Evolutionary conservation across 805 yeast genomes (phyloP).

Genomic region (Monosporozyma solicola): DNA sequence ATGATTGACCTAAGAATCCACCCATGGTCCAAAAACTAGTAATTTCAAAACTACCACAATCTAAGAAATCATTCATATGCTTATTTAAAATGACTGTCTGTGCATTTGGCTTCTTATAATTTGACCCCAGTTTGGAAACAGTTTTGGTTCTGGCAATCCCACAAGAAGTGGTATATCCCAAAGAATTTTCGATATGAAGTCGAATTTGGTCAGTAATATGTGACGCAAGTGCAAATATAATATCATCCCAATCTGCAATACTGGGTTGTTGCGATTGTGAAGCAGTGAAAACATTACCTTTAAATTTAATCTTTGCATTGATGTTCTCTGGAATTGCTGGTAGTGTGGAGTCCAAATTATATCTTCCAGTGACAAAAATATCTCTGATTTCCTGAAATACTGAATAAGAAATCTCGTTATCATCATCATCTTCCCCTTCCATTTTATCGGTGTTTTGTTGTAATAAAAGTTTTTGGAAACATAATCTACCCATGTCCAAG

Average conservation of each 20-base stretch:
- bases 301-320: constrained; percentile 13
- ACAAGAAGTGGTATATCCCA: constrained; percentile 83
- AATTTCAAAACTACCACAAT: constrained; percentile 42
- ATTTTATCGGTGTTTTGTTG: constrained; percentile 6
- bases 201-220: constrained; percentile 48
- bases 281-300: constrained; percentile 8
- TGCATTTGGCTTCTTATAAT: constrained; percentile 72
- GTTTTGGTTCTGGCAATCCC: constrained; percentile 74
- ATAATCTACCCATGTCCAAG: constrained; percentile 67
- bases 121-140: constrained; percentile 81
- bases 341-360: constrained; percentile 15
- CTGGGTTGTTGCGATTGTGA: constrained; percentile 3
- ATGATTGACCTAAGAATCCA: constrained; percentile 68
- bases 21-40: constrained; percentile 86
- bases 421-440: neutral
- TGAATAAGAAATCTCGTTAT: neutral
- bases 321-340: constrained; percentile 20
- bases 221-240: constrained; percentile 60
- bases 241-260: constrained; percentile 71
- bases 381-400: constrained; percentile 10
- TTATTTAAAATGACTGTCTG: constrained; percentile 63
- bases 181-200: constrained; percentile 37
- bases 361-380: constrained; percentile 17
- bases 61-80: constrained; percentile 45
- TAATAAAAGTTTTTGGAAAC: constrained; percentile 35